Conservation (phyloP, 148 eudicot genomes). For the Simmondsia chinensis region DNA sequence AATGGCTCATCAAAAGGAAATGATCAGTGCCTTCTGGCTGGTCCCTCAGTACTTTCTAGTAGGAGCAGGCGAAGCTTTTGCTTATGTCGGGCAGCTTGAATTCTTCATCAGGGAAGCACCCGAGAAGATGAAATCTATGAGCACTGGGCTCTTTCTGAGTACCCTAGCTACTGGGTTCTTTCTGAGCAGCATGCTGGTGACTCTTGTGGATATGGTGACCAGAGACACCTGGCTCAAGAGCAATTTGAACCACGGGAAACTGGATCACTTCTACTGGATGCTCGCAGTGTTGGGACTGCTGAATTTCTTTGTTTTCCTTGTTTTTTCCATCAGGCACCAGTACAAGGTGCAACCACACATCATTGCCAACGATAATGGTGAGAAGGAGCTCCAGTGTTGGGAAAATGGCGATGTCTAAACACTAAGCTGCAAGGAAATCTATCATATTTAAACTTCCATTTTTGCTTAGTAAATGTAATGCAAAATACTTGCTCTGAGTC, state of each 20-base stretch:
- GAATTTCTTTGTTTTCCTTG: slow-evolving; percentile 24
- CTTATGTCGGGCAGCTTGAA: slow-evolving; percentile 93
- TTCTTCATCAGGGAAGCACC: slow-evolving; percentile 98
- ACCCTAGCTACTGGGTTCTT: slow-evolving; percentile 49
- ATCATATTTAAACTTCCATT: too few species aligned
- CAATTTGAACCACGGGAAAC: slow-evolving; percentile 30
- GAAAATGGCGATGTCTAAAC: slow-evolving; percentile 18
- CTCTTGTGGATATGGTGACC: slow-evolving; percentile 22
- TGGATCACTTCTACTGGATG: slow-evolving; percentile 40
- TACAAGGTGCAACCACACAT: slow-evolving; percentile 19
- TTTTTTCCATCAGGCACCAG: slow-evolving; percentile 23
- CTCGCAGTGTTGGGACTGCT: slow-evolving; percentile 25
- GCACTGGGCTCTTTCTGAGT: slow-evolving; percentile 63
- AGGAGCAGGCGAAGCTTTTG: slow-evolving; percentile 97
- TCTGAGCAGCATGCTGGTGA: slow-evolving; percentile 40
- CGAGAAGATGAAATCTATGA: slow-evolving; percentile 96
- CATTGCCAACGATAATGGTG: not conserved
- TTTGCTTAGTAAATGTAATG: too few species aligned
- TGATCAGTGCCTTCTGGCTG: slow-evolving; percentile 83
- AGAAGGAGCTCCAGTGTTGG: slow-evolving; percentile 21
- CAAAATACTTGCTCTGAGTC: too few species aligned
- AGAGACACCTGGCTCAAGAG: slow-evolving; percentile 27
- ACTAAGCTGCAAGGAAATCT: too few species aligned
- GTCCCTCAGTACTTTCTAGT: slow-evolving; percentile 88
- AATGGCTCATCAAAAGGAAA: slow-evolving; percentile 3